Evolutionary conservation across 164 flowering plant species (phyloP), one percentile per base, ranked within the genome.

Genomic region (Liriodendron chinense): DNA sequence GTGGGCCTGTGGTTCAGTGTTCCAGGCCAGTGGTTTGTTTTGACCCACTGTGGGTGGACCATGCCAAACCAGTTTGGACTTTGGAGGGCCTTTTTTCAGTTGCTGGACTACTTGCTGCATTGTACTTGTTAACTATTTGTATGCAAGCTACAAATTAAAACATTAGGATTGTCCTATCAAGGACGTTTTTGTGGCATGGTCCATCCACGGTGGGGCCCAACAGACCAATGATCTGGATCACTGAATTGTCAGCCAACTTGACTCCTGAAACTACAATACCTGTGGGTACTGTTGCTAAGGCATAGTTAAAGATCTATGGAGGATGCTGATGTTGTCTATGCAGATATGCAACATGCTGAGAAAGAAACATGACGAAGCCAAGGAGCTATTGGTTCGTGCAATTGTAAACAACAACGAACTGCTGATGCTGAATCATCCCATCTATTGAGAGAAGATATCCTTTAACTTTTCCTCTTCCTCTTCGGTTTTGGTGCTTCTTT

Each of bases 341-440:
- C 93, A 96, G 99, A 85, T 92, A 1, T 87, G 92, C 86, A 89
- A 83, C 81, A 88, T 89, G 89, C 86, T 96, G 79, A 94, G 81
- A 74, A 96, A 92, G 93, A 94, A 91, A 79, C 90, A 91, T 12
- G 98, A 92, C 28, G 99, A 94, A 84, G 97, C 97, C 5, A 92
- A 91, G 82, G 98, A 96, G 75, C 0, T 94, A 65, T 72, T 96
- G 47, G 97, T 91, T 76, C 90, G 91, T 63, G 97, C 98, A 64
- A 64, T 91, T 50, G 92, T 96, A 64, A 94, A 85, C 88, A 91
- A 91, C 93, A 96, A 91, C 76, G 84, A 86, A 64, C 85, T 94
- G 73, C 84, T 94, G 80, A 86, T 94, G 96, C 89, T 94, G 63
- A 90, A 90, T 78, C 91, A 91, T 85, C 95, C 97, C 59, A 75